Evolutionary conservation across 1,284 basidiomycete genomes (phyloP).

Genomic region (Ceratobasidium sp.): DNA sequence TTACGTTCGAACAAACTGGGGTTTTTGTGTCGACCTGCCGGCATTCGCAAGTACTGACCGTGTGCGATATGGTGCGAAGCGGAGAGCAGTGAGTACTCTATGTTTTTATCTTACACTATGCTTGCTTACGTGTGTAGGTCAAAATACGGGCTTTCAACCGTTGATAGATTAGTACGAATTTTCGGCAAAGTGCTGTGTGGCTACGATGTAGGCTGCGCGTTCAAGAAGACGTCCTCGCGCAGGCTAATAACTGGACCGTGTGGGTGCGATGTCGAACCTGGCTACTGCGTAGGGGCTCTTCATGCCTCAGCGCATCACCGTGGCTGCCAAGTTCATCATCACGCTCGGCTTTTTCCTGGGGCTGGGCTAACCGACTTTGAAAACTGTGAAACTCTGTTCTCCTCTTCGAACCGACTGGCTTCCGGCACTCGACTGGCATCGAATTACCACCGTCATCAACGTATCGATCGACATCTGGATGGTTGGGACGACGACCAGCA

Average conservation of each 20-base stretch:
- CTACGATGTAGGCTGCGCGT: conserved; percentile 56
- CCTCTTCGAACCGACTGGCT: conserved; percentile 52
- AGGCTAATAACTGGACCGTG: conserved; percentile 49
- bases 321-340: conserved; percentile 52
- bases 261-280: conserved; percentile 22
- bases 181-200: no score
- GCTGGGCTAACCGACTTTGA: conserved; percentile 56
- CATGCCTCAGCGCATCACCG: conserved; percentile 55
- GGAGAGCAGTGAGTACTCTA: conserved; percentile 49
- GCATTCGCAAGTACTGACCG: conserved; percentile 53
- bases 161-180: conserved; percentile 48
- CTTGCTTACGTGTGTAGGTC: conserved; percentile 51
- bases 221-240: conserved; percentile 48
- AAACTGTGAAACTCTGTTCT: conserved; percentile 53
- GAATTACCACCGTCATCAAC: conserved; percentile 50
- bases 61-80: conserved; percentile 55
- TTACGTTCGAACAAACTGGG: conserved; percentile 51
- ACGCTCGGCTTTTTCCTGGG: conserved; percentile 51
- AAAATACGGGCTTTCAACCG: conserved; percentile 54
- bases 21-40: conserved; percentile 54
- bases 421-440: conserved; percentile 47
- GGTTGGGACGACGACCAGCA: conserved; percentile 2
- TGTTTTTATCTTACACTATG: not conserved
- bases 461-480: conserved; percentile 45
- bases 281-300: conserved; percentile 50